Evolutionary conservation across 768 basidiomycete genomes (phyloP), one percentile per base, ranked within the genome.

Genomic region (Boletus vinaceobasis): DNA sequence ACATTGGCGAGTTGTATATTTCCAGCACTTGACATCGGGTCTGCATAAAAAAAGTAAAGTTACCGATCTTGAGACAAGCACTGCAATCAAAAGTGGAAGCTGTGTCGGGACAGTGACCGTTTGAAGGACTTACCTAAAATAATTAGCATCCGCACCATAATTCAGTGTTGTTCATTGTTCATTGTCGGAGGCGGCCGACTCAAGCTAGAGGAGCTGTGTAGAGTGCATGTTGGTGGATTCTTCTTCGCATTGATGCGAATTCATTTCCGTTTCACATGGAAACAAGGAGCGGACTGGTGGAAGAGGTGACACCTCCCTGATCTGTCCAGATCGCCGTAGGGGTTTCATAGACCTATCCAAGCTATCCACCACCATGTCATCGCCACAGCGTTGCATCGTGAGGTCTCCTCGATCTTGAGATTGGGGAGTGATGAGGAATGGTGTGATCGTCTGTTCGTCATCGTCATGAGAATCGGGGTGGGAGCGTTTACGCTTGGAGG

Each of bases 401-500:
- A 60, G 53, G 50, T 48, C 42, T 43, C 56, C 43, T 60, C 53
- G 69, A 63, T 66, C 63, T 53, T 37, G 67, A 54, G 58, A 60
- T 60, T 59, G 55, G 56, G 53, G 52, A 45, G 53, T 57, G 49
- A 64, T 50, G 54, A 56, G 51, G 42, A 23, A 43, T 29, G 57
- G 57, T 38, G 53, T 44, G 52, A 64, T 60, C 52, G 60, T 56
- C 45, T 57, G 44, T 52, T 58, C 38, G 46, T 58, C 52, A 56
- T 65, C 60, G 47, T 61, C 60, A 50, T 56, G 61, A 49, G 56
- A 51, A 58, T 64, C 63, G 43, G 57, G 51, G 49, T 60, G 53
- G 13, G 50, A 50, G 44, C 70, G 68, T 53, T 64, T 69, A 40
- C 76, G 77, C 56, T 76, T 77, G 36, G 60, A 66, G 39, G 75